Percentiles rank a stretch among this genome's conserved stretches.
phyloP scores from a whole-genome alignment of 1,139 yeast species.

The Sugiyamaella sp. region DNA sequence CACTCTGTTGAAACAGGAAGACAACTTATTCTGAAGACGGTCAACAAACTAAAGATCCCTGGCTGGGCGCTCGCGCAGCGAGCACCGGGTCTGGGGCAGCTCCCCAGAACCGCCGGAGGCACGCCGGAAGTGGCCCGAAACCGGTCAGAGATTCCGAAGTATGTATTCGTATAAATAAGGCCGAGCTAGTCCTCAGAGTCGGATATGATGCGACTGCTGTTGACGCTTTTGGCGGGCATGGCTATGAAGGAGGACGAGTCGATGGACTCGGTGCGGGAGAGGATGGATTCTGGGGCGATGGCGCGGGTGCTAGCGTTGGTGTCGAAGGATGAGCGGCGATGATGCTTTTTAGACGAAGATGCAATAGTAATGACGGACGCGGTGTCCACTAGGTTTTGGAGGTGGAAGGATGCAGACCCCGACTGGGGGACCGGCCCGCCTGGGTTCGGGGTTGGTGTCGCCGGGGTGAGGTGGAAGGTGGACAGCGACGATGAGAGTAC shows the following conservation, averaged over 20 bases:
- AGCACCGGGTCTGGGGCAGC: conserved; percentile 14
- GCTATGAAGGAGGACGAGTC: conserved; percentile 29
- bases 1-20: no score
- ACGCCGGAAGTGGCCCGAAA: not conserved
- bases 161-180: not conserved
- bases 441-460: not conserved
- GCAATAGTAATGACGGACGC: conserved; percentile 47
- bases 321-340: conserved; percentile 43
- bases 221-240: conserved; percentile 25
- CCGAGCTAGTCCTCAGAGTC: conserved; percentile 13
- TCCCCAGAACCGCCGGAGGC: conserved; percentile 20
- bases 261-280: conserved; percentile 35
- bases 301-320: conserved; percentile 47
- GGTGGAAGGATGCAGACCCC: conserved; percentile 11
- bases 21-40: no score
- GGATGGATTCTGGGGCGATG: conserved; percentile 43
- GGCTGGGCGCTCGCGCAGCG: conserved; percentile 10
- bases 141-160: not conserved
- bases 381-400: conserved; percentile 33
- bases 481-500: conserved; percentile 26
- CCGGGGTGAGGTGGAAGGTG: conserved; percentile 24
- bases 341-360: conserved; percentile 42
- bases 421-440: conserved; percentile 15
- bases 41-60: no score
- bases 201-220: conserved; percentile 18